phyloP scores from a whole-genome alignment of 1,284 basidiomycete genomes.

The Boletus sp. region DNA sequence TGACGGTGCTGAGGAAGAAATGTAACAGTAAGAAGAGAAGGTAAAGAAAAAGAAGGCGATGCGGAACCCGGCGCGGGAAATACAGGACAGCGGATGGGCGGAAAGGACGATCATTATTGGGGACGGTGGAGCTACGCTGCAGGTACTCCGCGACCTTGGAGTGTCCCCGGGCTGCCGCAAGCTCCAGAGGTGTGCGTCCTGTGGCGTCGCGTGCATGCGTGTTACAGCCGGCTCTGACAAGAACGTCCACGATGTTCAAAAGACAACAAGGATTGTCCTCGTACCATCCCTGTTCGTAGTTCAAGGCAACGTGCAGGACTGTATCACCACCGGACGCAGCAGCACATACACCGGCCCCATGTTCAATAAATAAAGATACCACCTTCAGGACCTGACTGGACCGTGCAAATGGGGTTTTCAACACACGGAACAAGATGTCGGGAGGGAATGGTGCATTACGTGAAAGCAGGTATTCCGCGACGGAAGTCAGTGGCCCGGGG shows the following conservation, averaged over 20 bases:
- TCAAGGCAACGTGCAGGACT: neutral
- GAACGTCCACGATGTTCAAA: neutral
- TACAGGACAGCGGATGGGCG: no score
- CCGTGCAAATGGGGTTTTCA: neutral
- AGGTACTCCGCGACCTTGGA: neutral
- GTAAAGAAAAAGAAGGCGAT: no score
- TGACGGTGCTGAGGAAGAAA: no score
- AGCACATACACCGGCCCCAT: neutral
- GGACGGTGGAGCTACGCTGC: neutral
- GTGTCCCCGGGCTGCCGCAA: neutral
- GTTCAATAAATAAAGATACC: neutral
- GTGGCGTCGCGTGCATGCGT: neutral
- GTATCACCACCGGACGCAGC: neutral
- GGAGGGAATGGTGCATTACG: neutral
- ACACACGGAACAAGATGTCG: neutral
- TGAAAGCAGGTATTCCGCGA: constrained; percentile 3
- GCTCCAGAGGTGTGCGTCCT: neutral
- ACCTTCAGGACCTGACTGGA: accelerated
- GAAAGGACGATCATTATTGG: neutral
- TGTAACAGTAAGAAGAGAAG: no score
- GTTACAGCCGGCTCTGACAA: neutral
- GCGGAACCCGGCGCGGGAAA: no score
- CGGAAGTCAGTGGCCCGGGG: neutral
- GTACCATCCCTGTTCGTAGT: no score
- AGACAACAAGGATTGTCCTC: neutral